A percentile compares a stretch with the other conserved stretches of the same genome.
Conservation (phyloP, 2,329 filamentous ascomycete species). For the Aspergillus sp. region DNA sequence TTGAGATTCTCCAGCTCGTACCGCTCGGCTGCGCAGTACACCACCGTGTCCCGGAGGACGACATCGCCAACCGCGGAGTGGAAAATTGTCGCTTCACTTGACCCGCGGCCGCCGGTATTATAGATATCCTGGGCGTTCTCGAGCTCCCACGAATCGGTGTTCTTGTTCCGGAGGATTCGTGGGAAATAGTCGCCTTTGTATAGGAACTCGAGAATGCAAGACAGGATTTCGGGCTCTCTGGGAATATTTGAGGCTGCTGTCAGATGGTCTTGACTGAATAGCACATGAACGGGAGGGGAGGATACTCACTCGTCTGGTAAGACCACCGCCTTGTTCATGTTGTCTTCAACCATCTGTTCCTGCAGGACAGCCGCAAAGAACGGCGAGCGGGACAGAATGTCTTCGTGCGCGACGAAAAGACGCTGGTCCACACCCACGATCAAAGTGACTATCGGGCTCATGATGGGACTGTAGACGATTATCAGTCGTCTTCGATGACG, state of each 20-base stretch:
- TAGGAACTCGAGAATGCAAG: conserved; percentile 89
- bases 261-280: not conserved
- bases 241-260: not conserved
- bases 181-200: conserved; percentile 98
- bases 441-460: conserved; percentile 79
- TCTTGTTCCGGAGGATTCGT: conserved; percentile 81
- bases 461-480: conserved; percentile 46
- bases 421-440: conserved; percentile 80
- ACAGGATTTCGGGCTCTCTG: conserved; percentile 89
- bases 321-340: conserved; percentile 74
- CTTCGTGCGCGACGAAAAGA: conserved; percentile 92
- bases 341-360: conserved; percentile 68
- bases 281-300: not conserved
- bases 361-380: conserved; percentile 75
- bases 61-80: conserved; percentile 71
- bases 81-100: conserved; percentile 74
- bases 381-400: conserved; percentile 81
- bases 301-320: conserved; percentile 65
- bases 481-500: conserved; percentile 4
- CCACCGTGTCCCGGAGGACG: conserved; percentile 85
- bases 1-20: conserved; percentile 93
- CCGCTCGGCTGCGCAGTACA: conserved; percentile 89
- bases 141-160: conserved; percentile 83
- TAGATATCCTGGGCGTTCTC: conserved; percentile 64
- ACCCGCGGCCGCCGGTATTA: conserved; percentile 58